A percentile compares a stretch with the other conserved stretches of the same genome.
Evolutionary conservation across 352 stramenopile genomes (phyloP).

Genomic region (Phytophthora palmivora): DNA sequence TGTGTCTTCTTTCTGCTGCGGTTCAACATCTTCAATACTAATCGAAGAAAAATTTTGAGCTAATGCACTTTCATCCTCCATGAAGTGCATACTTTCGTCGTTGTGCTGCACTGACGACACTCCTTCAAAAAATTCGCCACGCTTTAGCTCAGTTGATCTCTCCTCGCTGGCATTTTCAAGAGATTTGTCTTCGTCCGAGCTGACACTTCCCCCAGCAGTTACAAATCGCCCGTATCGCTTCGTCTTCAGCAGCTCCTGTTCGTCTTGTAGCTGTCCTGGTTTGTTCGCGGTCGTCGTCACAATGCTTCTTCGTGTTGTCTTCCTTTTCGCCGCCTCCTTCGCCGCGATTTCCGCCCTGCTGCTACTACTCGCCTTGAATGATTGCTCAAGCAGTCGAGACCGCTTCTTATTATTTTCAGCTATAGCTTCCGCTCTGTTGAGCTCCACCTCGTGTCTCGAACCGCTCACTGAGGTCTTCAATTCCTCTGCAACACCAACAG

Average conservation of each 20-base stretch:
- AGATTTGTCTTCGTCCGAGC: constrained; percentile 17
- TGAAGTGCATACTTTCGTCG: constrained; percentile 65
- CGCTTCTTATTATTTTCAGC: constrained; percentile 47
- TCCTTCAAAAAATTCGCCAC: constrained; percentile 58
- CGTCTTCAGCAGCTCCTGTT: constrained; percentile 43
- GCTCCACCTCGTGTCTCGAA: constrained; percentile 5
- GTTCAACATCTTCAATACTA: constrained; percentile 40
- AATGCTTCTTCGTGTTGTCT: background rate
- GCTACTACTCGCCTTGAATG: constrained; percentile 17
- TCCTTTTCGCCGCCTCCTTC: constrained; percentile 17
- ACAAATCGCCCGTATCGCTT: constrained; percentile 55
- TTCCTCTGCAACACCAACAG: constrained; percentile 1
- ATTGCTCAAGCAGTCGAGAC: constrained; percentile 30
- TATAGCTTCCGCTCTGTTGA: constrained; percentile 23
- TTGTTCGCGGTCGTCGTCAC: constrained; percentile 1
- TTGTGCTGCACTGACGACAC: constrained; percentile 75
- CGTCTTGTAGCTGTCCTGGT: constrained; percentile 4
- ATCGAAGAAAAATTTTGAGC: constrained; percentile 56
- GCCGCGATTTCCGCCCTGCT: constrained; percentile 20
- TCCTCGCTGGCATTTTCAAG: background rate
- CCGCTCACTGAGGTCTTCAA: constrained; percentile 3
- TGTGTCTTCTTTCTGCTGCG: constrained; percentile 5
- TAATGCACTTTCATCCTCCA: constrained; percentile 59
- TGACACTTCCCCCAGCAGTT: constrained; percentile 2
- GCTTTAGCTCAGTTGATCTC: constrained; percentile 1